phyloP scores from a whole-genome alignment of 768 basidiomycete species.

The Pilatotrama ljubarskyi region DNA sequence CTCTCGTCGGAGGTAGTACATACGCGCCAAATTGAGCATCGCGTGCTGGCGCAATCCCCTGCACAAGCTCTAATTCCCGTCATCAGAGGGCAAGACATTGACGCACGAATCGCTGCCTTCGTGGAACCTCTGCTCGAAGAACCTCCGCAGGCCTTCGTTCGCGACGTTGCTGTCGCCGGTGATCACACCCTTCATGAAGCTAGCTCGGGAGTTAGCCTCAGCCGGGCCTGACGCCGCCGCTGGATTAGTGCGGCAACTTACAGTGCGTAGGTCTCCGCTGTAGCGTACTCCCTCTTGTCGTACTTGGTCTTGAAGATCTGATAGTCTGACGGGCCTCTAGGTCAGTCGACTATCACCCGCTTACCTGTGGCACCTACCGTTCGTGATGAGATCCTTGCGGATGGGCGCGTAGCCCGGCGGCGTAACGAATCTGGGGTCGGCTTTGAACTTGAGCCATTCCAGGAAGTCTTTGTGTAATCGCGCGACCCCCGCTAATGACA shows the following conservation, averaged over 20 bases:
- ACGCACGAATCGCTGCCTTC: slow-evolving; percentile 78
- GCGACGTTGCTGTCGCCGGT: slow-evolving; percentile 71
- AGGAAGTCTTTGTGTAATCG: slow-evolving; percentile 68
- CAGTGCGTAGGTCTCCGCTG: slow-evolving; percentile 59
- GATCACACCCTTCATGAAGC: slow-evolving; percentile 66
- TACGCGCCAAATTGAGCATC: slow-evolving; percentile 70
- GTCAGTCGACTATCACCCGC: background rate
- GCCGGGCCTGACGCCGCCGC: background rate
- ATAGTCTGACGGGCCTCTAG: slow-evolving; percentile 34
- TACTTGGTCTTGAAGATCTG: slow-evolving; percentile 62
- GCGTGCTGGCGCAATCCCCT: slow-evolving; percentile 83
- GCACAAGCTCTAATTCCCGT: background rate
- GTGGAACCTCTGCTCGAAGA: slow-evolving; percentile 87
- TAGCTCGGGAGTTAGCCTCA: slow-evolving; percentile 29
- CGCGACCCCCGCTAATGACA: slow-evolving; percentile 72
- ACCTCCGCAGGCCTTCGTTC: slow-evolving; percentile 68
- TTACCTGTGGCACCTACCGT: slow-evolving; percentile 34
- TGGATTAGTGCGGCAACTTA: slow-evolving; percentile 36
- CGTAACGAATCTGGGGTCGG: background rate
- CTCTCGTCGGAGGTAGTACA: slow-evolving; percentile 75
- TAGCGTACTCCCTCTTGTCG: slow-evolving; percentile 68
- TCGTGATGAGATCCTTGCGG: slow-evolving; percentile 52
- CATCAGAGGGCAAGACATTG: background rate
- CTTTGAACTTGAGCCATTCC: slow-evolving; percentile 45
- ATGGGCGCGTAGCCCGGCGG: slow-evolving; percentile 19